These are phyloP conservation scores for Psidium guajava DNA, from an alignment of 345 rosid species.

Conservation along the genomic window DNA sequence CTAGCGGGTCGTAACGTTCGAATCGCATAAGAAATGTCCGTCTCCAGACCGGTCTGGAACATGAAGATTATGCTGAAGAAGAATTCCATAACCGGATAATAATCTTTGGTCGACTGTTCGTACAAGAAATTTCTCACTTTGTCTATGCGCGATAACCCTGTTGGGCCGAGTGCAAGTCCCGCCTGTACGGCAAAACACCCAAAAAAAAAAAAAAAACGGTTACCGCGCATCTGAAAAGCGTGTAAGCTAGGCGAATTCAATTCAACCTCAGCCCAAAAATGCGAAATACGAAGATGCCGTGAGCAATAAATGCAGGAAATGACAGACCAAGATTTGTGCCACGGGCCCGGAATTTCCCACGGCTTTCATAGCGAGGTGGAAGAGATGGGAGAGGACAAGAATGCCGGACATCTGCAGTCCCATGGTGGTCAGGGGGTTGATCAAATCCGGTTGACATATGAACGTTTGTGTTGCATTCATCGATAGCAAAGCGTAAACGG, in stretches of 20 bases:
- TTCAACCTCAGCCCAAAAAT: not conserved
- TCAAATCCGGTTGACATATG: constrained; percentile 21
- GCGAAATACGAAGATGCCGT: not conserved
- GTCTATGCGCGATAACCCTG: constrained; percentile 38
- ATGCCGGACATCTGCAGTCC: constrained; percentile 56
- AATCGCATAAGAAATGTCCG: constrained; percentile 40
- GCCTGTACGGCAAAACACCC: constrained; percentile 31
- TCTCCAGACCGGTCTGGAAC: constrained; percentile 74
- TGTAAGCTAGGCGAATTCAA: not conserved
- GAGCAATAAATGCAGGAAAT: not conserved
- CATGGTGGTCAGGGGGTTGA: constrained; percentile 64
- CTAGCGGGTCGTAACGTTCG: constrained; percentile 36
- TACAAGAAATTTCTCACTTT: constrained; percentile 30
- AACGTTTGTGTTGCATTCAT: constrained; percentile 17
- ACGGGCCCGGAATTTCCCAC: constrained; percentile 76
- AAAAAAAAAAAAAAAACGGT: not conserved
- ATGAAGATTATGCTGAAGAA: constrained; percentile 50
- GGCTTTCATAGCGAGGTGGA: constrained; percentile 62
- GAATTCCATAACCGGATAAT: constrained; percentile 34
- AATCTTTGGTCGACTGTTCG: constrained; percentile 42
- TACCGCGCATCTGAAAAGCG: not conserved
- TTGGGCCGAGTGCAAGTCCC: constrained; percentile 65
- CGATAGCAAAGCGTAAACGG: not conserved
- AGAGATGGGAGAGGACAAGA: constrained; percentile 76
- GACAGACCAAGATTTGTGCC: constrained; percentile 67